Evolutionary conservation across 257 asterid genomes (phyloP).

Genomic region (Salvia rosmarinus): DNA sequence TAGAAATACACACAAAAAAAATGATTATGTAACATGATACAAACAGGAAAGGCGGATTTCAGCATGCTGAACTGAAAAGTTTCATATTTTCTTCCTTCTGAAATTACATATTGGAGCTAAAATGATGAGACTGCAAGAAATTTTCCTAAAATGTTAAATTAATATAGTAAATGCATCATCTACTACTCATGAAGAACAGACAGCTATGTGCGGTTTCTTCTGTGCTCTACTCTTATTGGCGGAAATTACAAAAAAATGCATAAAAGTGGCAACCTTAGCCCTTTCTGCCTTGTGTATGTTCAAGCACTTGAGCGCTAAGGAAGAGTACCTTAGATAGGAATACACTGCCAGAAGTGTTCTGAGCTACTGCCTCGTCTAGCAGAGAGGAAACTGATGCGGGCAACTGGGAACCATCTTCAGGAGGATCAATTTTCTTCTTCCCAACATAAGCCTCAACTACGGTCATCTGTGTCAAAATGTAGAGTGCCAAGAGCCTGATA

Average conservation of each 20-base stretch:
- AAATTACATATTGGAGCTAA: constrained; percentile 17
- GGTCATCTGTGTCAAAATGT: constrained; percentile 65
- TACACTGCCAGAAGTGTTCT: constrained; percentile 88
- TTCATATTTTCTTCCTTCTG: not conserved
- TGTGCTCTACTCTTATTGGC: constrained; percentile 12
- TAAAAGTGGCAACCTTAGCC: constrained; percentile 2
- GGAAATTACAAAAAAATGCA: not conserved
- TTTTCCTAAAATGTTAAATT: constrained; percentile 11
- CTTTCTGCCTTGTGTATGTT: constrained; percentile 3
- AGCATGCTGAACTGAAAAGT: constrained; percentile 4
- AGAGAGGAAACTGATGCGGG: constrained; percentile 59
- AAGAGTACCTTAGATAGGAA: constrained; percentile 70
- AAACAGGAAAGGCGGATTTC: constrained; percentile 15
- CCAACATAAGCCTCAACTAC: constrained; percentile 89
- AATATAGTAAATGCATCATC: constrained; percentile 14
- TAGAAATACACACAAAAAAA: not conserved
- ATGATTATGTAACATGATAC: constrained; percentile 24
- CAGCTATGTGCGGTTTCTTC: not conserved
- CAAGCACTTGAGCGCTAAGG: constrained; percentile 10
- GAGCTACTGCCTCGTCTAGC: constrained; percentile 84
- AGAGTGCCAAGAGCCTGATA: not conserved
- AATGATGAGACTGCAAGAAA: constrained; percentile 7
- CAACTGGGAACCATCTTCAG: constrained; percentile 75
- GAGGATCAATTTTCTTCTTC: constrained; percentile 57
- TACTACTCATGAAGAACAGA: constrained; percentile 26